A percentile compares a stretch with the other conserved stretches of the same genome.
Evolutionary conservation across 345 rosid species (phyloP).

Genomic region (Turnera subulata): DNA sequence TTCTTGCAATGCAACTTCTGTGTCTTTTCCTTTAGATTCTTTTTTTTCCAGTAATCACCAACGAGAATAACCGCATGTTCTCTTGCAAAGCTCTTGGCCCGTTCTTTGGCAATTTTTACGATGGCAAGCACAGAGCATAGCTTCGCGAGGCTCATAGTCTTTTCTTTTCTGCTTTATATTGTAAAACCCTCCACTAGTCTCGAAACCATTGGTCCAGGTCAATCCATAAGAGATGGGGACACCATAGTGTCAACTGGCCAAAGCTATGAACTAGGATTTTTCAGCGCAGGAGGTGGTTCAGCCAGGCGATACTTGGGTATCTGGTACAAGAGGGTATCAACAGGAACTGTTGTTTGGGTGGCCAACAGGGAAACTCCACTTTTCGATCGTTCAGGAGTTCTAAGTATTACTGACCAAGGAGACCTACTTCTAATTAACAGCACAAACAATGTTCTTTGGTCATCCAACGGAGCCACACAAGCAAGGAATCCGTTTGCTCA

Average conservation of each 20-base stretch:
- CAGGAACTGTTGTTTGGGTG: slow-evolving; percentile 6
- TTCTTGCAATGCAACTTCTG: too few species aligned
- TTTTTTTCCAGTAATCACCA: too few species aligned
- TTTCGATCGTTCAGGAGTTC: slow-evolving; percentile 4
- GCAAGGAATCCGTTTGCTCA: not conserved
- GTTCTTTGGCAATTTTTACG: too few species aligned
- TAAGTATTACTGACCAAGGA: slow-evolving; percentile 7
- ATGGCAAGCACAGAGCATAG: too few species aligned
- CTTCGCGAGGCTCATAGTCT: not conserved
- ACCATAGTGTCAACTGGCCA: slow-evolving; percentile 6
- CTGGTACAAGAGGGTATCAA: slow-evolving; percentile 8
- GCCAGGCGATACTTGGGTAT: slow-evolving; percentile 8
- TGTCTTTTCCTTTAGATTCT: too few species aligned
- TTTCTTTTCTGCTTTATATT: not conserved
- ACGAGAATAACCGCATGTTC: too few species aligned
- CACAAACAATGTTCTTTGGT: slow-evolving; percentile 16
- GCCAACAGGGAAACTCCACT: slow-evolving; percentile 20
- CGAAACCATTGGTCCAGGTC: not conserved
- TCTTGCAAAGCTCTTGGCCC: too few species aligned
- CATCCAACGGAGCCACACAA: slow-evolving; percentile 8
- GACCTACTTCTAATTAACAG: slow-evolving; percentile 18
- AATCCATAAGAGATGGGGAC: slow-evolving; percentile 2
- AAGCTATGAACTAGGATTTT: slow-evolving; percentile 15
- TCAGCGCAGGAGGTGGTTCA: not conserved
- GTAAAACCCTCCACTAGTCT: not conserved